Conservation (phyloP, 2,329 filamentous ascomycete genomes). For the Chalaropsis ovoidea region DNA sequence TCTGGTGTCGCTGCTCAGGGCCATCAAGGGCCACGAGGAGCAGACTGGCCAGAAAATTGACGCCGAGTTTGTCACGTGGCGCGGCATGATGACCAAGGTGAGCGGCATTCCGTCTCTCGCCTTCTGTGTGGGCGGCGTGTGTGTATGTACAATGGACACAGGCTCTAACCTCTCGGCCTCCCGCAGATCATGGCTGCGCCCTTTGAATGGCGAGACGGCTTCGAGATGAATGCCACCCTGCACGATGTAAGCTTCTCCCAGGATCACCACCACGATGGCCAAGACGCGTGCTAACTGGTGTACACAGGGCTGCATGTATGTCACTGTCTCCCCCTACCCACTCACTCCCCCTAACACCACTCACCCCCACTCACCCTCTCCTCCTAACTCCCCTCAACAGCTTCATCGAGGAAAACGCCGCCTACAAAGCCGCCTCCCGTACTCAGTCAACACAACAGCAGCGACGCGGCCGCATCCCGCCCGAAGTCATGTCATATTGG, state of each 20-base stretch:
- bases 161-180: conserved; percentile 20
- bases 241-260: conserved; percentile 55
- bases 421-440: conserved; percentile 55
- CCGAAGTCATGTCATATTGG: conserved; percentile 87
- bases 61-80: conserved; percentile 79
- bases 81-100: conserved; percentile 98
- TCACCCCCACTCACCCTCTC: neutral
- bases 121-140: neutral
- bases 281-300: neutral
- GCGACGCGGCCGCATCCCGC: conserved; percentile 40
- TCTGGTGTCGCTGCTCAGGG: conserved; percentile 68
- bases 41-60: conserved; percentile 56
- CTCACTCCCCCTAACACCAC: no score
- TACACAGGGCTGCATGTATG: conserved; percentile 45
- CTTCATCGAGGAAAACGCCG: conserved; percentile 87
- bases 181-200: conserved; percentile 70
- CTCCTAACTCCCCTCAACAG: conserved; percentile 36
- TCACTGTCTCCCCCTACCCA: neutral
- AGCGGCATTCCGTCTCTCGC: neutral
- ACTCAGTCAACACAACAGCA: conserved; percentile 43
- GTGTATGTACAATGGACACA: neutral
- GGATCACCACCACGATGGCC: no score
- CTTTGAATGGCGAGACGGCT: conserved; percentile 74
- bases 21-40: conserved; percentile 64
- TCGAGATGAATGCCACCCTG: conserved; percentile 90